A percentile compares a stretch with the other conserved stretches of the same genome.
phyloP scores from a whole-genome alignment of 1,139 yeast genomes.

The Scheffersomyces lignicola region DNA sequence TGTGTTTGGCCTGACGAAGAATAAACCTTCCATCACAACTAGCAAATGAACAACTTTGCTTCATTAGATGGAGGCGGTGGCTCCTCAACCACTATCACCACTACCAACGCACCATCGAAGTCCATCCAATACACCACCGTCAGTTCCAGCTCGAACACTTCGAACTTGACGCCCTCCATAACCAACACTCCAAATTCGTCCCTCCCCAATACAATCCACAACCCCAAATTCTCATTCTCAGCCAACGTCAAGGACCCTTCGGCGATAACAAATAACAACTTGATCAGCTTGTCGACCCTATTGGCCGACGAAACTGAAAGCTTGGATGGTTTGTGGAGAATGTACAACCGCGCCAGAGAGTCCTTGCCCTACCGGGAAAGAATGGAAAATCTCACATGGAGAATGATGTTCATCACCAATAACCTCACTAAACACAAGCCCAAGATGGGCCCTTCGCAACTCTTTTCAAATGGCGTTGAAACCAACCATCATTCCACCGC shows the following conservation, averaged over 20 bases:
- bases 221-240: slow-evolving; percentile 1
- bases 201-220: not conserved
- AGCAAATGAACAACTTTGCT: not conserved
- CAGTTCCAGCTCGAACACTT: not conserved
- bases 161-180: not conserved
- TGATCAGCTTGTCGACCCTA: slow-evolving; percentile 10
- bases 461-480: not conserved
- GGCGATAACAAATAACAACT: not conserved
- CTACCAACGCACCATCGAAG: not conserved
- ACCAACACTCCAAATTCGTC: slow-evolving; percentile 1
- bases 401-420: slow-evolving; percentile 69
- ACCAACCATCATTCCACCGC: not conserved
- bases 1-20: no score
- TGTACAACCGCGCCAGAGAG: slow-evolving; percentile 77
- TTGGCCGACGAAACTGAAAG: slow-evolving; percentile 12
- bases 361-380: slow-evolving; percentile 73
- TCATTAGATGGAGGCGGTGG: not conserved
- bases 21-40: no score
- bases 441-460: not conserved
- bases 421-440: slow-evolving; percentile 14
- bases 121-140: not conserved
- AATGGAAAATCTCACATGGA: slow-evolving; percentile 83
- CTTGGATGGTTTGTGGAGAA: slow-evolving; percentile 72
- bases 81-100: not conserved
- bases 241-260: not conserved